Evolutionary conservation across 257 asterid genomes (phyloP).

Genomic region (Mitragyna speciosa): DNA sequence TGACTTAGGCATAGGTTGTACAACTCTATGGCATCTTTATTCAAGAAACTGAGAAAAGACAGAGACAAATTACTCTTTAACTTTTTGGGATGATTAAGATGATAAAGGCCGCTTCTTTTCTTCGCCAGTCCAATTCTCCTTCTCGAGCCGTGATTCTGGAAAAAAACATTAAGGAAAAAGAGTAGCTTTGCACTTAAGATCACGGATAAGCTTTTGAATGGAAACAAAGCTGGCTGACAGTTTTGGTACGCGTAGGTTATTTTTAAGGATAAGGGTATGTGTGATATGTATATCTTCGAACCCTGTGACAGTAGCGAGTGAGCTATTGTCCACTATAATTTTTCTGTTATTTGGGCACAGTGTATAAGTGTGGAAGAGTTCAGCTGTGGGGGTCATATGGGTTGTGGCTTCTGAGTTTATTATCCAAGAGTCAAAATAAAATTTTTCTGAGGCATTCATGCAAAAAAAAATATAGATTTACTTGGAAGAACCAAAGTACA

Average conservation of each 20-base stretch:
- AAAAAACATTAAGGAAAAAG: background rate
- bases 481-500: too few relatives aligned
- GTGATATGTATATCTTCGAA: constrained; percentile 1
- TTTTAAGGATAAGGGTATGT: background rate
- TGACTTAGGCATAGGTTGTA: too few relatives aligned
- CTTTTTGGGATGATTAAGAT: background rate
- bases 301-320: background rate
- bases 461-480: too few relatives aligned
- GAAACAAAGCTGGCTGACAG: constrained; percentile 1
- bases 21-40: too few relatives aligned
- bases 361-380: too few relatives aligned
- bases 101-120: background rate
- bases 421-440: too few relatives aligned
- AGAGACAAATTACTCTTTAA: too few relatives aligned
- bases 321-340: too few relatives aligned
- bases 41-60: background rate
- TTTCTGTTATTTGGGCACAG: too few relatives aligned
- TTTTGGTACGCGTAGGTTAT: constrained; percentile 13
- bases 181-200: background rate
- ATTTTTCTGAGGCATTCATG: too few relatives aligned
- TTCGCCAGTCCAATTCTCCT: constrained; percentile 25
- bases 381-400: too few relatives aligned
- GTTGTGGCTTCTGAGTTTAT: too few relatives aligned
- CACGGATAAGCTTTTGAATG: background rate
- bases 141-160: constrained; percentile 10